Conservation (phyloP, 352 stramenopile genomes). For the Phytopythium oedochilum region DNA sequence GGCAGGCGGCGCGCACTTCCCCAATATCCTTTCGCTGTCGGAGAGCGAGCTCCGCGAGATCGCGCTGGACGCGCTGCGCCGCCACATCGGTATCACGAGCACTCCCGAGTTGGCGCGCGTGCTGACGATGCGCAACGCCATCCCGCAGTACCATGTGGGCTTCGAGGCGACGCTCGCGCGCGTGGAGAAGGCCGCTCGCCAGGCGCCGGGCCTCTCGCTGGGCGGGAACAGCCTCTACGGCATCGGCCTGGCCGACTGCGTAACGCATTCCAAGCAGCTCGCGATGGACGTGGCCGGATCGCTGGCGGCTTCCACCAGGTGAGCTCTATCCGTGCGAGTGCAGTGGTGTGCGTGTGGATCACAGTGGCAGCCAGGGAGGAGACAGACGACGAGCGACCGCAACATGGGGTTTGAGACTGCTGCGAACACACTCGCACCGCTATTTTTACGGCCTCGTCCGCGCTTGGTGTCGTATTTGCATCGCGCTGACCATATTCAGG, state of each 20-base stretch:
- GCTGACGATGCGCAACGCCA: conserved; percentile 53
- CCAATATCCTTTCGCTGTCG: conserved; percentile 37
- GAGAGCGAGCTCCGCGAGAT: conserved; percentile 48
- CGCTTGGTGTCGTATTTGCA: background rate
- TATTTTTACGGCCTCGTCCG: background rate
- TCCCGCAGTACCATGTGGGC: conserved; percentile 86
- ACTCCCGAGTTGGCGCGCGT: conserved; percentile 54
- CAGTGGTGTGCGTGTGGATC: too few species aligned
- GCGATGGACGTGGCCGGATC: conserved; percentile 53
- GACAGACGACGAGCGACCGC: background rate
- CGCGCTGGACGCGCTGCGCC: conserved; percentile 58
- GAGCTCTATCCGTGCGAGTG: too few species aligned
- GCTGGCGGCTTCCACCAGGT: background rate
- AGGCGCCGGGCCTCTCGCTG: conserved; percentile 43
- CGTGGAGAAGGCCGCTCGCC: conserved; percentile 41
- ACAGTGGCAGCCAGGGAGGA: too few species aligned
- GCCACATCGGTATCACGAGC: conserved; percentile 63
- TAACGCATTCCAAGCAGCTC: conserved; percentile 79
- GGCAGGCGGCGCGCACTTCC: conserved; percentile 76
- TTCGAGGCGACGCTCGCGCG: conserved; percentile 53
- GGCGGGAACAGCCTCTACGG: conserved; percentile 87
- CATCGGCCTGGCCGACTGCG: conserved; percentile 78
- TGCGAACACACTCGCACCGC: background rate
- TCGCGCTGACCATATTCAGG: background rate
- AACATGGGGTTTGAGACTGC: background rate